A percentile compares a stretch with the other conserved stretches of the same genome.
Conservation (phyloP, 148 eudicot species). For the Pouteria glomerata region DNA sequence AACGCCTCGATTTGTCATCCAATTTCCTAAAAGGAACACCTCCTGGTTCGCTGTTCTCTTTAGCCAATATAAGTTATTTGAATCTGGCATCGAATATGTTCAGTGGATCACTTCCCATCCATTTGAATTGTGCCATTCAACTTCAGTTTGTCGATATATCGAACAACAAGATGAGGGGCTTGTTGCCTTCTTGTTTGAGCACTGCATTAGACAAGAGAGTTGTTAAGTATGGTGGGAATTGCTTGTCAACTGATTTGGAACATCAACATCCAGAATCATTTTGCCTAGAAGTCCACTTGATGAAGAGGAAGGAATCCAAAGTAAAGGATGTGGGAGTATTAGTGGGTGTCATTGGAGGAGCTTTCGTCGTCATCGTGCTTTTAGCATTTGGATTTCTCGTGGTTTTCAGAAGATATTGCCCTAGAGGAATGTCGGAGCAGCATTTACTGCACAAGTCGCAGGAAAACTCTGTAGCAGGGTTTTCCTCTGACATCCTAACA, state of each 20-base stretch:
- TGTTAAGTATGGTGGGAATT: conserved; percentile 44
- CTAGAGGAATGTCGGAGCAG: conserved; percentile 48
- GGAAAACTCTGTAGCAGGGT: conserved; percentile 39
- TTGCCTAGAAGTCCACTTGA: conserved; percentile 28
- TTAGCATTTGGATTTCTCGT: conserved; percentile 36
- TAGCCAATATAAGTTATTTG: conserved; percentile 50
- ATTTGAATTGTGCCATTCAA: conserved; percentile 46
- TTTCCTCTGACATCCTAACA: conserved; percentile 52
- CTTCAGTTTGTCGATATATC: conserved; percentile 57
- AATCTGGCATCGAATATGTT: conserved; percentile 61
- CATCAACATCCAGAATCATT: conserved; percentile 48
- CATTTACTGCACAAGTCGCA: conserved; percentile 41
- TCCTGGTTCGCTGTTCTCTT: conserved; percentile 40
- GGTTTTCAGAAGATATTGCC: conserved; percentile 34
- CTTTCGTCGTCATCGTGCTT: conserved; percentile 29
- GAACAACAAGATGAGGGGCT: conserved; percentile 48
- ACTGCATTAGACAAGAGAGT: conserved; percentile 19
- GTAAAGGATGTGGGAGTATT: conserved; percentile 24
- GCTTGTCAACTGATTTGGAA: conserved; percentile 40
- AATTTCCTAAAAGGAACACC: conserved; percentile 46
- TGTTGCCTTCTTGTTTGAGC: conserved; percentile 51
- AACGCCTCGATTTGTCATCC: conserved; percentile 61
- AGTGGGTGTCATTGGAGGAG: conserved; percentile 31
- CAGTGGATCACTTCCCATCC: conserved; percentile 53
- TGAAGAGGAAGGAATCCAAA: conserved; percentile 26